These are phyloP conservation scores for Taiwanofungus camphoratus DNA, from an alignment of 1,284 basidiomycete species.

Conservation along the genomic window DNA sequence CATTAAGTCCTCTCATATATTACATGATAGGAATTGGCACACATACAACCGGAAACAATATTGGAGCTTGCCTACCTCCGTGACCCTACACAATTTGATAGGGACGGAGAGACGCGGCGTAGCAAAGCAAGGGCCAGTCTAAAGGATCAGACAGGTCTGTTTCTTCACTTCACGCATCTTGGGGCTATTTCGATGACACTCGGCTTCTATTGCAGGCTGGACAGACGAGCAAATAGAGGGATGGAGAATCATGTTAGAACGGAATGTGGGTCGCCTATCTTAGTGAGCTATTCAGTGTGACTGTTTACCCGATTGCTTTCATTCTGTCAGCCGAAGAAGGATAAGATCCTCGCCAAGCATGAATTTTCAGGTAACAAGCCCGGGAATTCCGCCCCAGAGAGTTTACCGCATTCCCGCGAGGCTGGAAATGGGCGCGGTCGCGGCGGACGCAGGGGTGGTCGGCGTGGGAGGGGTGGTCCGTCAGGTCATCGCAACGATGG, in stretches of 20 bases:
- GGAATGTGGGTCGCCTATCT: constrained; percentile 52
- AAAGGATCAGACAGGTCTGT: constrained; percentile 53
- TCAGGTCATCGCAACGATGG: constrained; percentile 28
- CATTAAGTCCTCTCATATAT: too few relatives aligned
- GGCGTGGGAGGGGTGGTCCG: constrained; percentile 28
- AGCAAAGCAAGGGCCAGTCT: constrained; percentile 62
- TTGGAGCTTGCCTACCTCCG: constrained; percentile 74
- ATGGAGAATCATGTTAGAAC: constrained; percentile 82
- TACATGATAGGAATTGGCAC: constrained; percentile 8
- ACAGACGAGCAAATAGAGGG: constrained; percentile 82
- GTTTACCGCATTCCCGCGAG: neutral
- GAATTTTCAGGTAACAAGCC: constrained; percentile 65
- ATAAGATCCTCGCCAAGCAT: constrained; percentile 63
- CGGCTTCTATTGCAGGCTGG: constrained; percentile 38
- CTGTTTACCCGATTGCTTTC: constrained; percentile 2
- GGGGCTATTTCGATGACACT: neutral
- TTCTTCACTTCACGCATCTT: neutral
- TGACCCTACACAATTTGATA: constrained; percentile 68
- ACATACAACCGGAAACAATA: constrained; percentile 48
- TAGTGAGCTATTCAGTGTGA: constrained; percentile 2
- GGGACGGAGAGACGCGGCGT: constrained; percentile 68
- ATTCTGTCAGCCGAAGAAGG: constrained; percentile 63
- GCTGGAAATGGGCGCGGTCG: constrained; percentile 20
- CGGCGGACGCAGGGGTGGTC: constrained; percentile 19
- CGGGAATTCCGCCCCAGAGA: constrained; percentile 12